These are phyloP conservation scores for Theobroma grandiflorum DNA, from an alignment of 441 rosid species.

Conservation along the genomic window DNA sequence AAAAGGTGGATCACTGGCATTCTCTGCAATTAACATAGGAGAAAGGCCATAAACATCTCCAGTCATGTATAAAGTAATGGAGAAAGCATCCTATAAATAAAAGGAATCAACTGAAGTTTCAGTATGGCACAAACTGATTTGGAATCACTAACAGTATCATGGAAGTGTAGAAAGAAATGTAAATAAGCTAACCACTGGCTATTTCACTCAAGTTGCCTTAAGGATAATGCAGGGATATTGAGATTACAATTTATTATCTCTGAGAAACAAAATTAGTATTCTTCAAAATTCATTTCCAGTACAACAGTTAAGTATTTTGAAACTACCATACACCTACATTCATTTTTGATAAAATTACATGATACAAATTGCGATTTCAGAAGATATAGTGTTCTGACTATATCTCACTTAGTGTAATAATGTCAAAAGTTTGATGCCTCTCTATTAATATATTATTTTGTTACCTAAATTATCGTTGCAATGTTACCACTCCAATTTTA, in stretches of 20 bases:
- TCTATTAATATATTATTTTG: no score
- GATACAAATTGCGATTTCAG: no score
- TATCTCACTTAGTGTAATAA: no score
- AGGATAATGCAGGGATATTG: slow-evolving; percentile 8
- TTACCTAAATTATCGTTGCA: no score
- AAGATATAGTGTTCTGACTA: no score
- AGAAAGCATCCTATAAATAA: slow-evolving; percentile 32
- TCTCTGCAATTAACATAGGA: slow-evolving; percentile 62
- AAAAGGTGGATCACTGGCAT: slow-evolving; percentile 68
- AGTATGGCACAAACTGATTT: slow-evolving; percentile 14
- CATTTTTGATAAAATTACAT: neutral
- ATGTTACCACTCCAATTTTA: no score
- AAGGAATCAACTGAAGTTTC: slow-evolving; percentile 34
- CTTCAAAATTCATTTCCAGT: neutral
- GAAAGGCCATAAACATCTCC: slow-evolving; percentile 39
- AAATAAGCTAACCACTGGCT: neutral
- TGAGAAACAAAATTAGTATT: neutral
- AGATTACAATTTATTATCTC: slow-evolving; percentile 9
- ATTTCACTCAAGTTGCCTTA: slow-evolving; percentile 18
- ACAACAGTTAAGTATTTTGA: neutral
- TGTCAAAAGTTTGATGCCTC: no score
- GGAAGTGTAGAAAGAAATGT: slow-evolving; percentile 15
- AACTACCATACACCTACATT: neutral
- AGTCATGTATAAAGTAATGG: slow-evolving; percentile 36
- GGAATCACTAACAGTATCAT: neutral